Percentiles rank a stretch among this genome's conserved stretches.
Evolutionary conservation across 257 asterid genomes (phyloP).

Genomic region (Salvia rosmarinus): DNA sequence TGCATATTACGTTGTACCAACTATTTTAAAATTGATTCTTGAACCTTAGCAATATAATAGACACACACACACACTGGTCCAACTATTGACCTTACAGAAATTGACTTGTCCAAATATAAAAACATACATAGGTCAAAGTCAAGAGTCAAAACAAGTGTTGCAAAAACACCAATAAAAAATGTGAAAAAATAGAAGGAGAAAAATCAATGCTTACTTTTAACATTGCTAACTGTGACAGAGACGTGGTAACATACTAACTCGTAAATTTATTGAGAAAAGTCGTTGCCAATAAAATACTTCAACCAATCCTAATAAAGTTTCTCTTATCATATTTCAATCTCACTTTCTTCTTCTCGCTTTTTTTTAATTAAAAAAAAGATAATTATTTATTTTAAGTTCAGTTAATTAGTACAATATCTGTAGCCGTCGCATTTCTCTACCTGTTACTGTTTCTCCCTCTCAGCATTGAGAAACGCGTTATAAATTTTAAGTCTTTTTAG

Average conservation of each 20-base stretch:
- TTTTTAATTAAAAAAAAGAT: too few species aligned
- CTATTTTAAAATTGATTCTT: too few species aligned
- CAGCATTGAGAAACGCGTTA: not conserved
- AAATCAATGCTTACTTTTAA: not conserved
- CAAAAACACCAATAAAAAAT: not conserved
- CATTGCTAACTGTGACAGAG: too few species aligned
- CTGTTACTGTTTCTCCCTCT: not conserved
- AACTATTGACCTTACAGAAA: not conserved
- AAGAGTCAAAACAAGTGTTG: slow-evolving; percentile 18
- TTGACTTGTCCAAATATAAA: not conserved
- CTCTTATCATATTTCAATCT: too few species aligned
- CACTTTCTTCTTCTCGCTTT: too few species aligned
- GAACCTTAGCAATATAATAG: too few species aligned
- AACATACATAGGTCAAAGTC: slow-evolving; percentile 17
- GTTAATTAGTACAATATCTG: not conserved
- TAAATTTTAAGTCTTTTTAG: not conserved
- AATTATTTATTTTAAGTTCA: not conserved
- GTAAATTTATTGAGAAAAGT: too few species aligned
- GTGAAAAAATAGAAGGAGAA: not conserved
- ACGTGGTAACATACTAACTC: too few species aligned
- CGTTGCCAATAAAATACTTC: too few species aligned
- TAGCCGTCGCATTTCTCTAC: not conserved
- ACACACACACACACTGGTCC: not conserved
- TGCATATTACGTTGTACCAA: too few species aligned
- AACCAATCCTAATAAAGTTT: too few species aligned